Evolutionary conservation across 2,329 filamentous ascomycete genomes (phyloP).

Genomic region (Cladosporium oxysporum): DNA sequence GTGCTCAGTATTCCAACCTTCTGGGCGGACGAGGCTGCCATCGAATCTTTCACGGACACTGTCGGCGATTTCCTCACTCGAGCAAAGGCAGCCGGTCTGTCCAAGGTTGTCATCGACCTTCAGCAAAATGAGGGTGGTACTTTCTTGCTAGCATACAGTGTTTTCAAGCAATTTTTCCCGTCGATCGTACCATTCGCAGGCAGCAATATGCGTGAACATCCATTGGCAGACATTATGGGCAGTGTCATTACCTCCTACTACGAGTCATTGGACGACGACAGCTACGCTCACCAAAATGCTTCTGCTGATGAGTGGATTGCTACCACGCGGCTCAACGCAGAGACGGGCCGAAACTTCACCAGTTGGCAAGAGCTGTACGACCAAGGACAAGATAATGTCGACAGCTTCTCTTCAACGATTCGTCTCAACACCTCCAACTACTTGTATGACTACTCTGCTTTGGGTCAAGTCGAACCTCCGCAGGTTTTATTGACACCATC

Average conservation of each 20-base stretch:
- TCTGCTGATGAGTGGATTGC: constrained; percentile 26
- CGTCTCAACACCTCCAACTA: neutral
- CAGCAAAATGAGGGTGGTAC: constrained; percentile 31
- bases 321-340: constrained; percentile 29
- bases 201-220: constrained; percentile 27
- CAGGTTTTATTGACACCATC: neutral
- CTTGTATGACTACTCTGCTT: neutral
- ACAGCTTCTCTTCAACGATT: constrained; percentile 27
- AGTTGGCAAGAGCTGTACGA: constrained; percentile 35
- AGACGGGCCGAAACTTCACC: constrained; percentile 25
- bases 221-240: neutral
- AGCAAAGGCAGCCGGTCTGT: constrained; percentile 3
- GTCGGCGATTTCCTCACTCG: constrained; percentile 34
- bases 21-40: constrained; percentile 30
- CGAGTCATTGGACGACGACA: constrained; percentile 9
- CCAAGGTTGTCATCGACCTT: constrained; percentile 31
- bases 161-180: constrained; percentile 32
- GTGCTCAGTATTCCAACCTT: constrained; percentile 47
- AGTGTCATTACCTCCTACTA: constrained; percentile 11
- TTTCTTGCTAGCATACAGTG: constrained; percentile 27
- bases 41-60: constrained; percentile 36
- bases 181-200: constrained; percentile 26
- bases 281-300: constrained; percentile 5
- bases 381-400: constrained; percentile 25
- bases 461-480: neutral